A percentile compares a stretch with the other conserved stretches of the same genome.
Evolutionary conservation across 441 rosid species (phyloP).

Genomic region (Erodium moschatum): DNA sequence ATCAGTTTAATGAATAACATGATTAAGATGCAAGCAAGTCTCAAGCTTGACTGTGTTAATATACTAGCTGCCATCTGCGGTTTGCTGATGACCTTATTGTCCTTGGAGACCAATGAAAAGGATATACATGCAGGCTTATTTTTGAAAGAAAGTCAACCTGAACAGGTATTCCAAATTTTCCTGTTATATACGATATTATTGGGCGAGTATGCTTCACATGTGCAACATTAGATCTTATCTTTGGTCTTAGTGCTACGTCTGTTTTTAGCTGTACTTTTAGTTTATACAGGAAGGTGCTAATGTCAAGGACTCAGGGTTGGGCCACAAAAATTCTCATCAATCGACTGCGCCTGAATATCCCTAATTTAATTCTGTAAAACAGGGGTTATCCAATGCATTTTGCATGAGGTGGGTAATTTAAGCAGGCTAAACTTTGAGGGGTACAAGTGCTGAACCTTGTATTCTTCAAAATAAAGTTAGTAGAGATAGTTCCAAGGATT

Average conservation of each 20-base stretch:
- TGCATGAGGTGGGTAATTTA: not conserved
- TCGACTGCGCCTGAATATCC: not conserved
- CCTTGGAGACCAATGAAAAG: conserved; percentile 28
- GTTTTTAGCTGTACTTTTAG: conserved; percentile 7
- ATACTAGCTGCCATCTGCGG: conserved; percentile 46
- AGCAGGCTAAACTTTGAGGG: conserved; percentile 3
- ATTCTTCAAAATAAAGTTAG: not conserved
- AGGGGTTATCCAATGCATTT: not conserved
- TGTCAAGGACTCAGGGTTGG: not conserved
- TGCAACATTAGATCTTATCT: conserved; percentile 7
- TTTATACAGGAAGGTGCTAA: not conserved
- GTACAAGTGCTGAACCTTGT: not conserved
- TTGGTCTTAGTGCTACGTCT: conserved; percentile 3
- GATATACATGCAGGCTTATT: conserved; percentile 21
- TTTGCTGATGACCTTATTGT: conserved; percentile 42
- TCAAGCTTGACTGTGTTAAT: conserved; percentile 59
- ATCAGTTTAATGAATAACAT: conserved; percentile 48
- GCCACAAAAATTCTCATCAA: not conserved
- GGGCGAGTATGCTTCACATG: conserved; percentile 12
- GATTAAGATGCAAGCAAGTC: conserved; percentile 41
- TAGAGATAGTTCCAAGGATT: not conserved
- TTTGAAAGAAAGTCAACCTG: conserved; percentile 40
- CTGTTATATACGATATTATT: conserved; percentile 3
- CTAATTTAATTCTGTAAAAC: not conserved
- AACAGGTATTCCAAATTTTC: conserved; percentile 38